Conservation (phyloP, 805 yeast genomes). For the Zygotorulaspora sp. region DNA sequence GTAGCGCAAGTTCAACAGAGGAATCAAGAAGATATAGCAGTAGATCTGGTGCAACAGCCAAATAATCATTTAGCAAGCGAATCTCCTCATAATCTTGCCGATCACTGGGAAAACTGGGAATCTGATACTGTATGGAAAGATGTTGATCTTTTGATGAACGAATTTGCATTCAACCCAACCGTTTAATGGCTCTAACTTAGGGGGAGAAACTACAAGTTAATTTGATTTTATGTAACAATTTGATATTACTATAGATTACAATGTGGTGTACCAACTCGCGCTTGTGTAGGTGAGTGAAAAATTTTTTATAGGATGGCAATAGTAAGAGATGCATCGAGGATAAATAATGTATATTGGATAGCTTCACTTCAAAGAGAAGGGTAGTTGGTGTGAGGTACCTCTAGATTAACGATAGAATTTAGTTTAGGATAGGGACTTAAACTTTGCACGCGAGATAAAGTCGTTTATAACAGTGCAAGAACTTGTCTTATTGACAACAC, state of each 20-base stretch:
- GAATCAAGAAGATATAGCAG: constrained; percentile 18
- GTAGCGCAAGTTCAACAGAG: constrained; percentile 12
- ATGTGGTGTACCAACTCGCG: neutral
- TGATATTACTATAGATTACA: neutral
- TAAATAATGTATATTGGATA: constrained; percentile 1
- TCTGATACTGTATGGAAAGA: constrained; percentile 57
- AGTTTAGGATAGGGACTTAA: neutral
- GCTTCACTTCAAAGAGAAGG: too few species aligned
- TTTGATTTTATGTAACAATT: neutral
- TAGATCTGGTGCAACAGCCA: constrained; percentile 1
- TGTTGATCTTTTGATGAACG: constrained; percentile 85
- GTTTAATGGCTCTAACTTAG: too few species aligned
- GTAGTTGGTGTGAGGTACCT: too few species aligned
- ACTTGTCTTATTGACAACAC: neutral
- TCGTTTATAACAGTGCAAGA: too few species aligned
- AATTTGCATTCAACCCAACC: constrained; percentile 76
- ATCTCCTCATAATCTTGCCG: constrained; percentile 32
- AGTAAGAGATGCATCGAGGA: constrained; percentile 3
- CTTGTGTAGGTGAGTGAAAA: neutral
- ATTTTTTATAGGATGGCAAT: constrained; percentile 1
- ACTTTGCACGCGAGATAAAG: too few species aligned
- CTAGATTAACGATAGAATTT: neutral
- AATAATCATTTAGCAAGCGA: constrained; percentile 17
- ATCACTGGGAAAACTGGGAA: constrained; percentile 41
- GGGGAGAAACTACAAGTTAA: too few species aligned